Evolutionary conservation across 371 early-diverging fungal genomes (phyloP).

Genomic region (Cokeromyces recurvatus): DNA sequence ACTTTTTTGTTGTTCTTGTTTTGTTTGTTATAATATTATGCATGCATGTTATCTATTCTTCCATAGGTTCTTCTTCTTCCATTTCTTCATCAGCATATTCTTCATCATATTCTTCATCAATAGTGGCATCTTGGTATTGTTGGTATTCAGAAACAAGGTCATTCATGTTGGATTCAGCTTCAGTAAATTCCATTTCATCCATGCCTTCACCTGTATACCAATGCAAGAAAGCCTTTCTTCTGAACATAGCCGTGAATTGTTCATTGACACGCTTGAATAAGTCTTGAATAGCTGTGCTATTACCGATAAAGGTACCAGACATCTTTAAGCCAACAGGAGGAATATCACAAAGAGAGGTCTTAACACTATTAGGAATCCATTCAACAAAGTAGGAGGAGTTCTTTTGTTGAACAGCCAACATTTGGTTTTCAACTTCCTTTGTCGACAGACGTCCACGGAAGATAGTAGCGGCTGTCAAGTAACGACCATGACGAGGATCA

Average conservation of each 20-base stretch:
- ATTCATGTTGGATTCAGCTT: constrained; percentile 91
- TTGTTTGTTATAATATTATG: too few relatives aligned
- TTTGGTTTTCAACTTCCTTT: constrained; percentile 99
- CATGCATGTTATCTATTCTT: too few relatives aligned
- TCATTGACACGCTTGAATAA: constrained; percentile 97
- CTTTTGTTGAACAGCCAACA: constrained; percentile 93
- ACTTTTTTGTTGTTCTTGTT: too few relatives aligned
- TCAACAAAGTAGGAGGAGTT: constrained; percentile 98
- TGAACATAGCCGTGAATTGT: constrained; percentile 95
- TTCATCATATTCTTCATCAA: constrained; percentile 60
- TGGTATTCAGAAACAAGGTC: constrained; percentile 97
- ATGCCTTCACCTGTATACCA: constrained; percentile 98
- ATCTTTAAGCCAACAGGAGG: constrained; percentile 95
- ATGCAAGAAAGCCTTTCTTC: constrained; percentile 96
- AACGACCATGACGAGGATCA: constrained; percentile 96
- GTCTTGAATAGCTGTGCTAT: constrained; percentile 98
- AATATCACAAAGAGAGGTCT: constrained; percentile 98
- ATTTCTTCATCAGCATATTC: constrained; percentile 26
- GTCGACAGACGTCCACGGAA: constrained; percentile 98
- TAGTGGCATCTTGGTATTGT: constrained; percentile 93
- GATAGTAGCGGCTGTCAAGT: constrained; percentile 96
- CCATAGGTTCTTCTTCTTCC: constrained; percentile 50
- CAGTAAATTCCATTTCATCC: constrained; percentile 98
- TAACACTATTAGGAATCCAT: constrained; percentile 99
- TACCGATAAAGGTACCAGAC: constrained; percentile 98